Evolutionary conservation across 192 early-diverging fungal species (phyloP), one percentile per base, ranked within the genome.

Genomic region (Coemansia asiatica): DNA sequence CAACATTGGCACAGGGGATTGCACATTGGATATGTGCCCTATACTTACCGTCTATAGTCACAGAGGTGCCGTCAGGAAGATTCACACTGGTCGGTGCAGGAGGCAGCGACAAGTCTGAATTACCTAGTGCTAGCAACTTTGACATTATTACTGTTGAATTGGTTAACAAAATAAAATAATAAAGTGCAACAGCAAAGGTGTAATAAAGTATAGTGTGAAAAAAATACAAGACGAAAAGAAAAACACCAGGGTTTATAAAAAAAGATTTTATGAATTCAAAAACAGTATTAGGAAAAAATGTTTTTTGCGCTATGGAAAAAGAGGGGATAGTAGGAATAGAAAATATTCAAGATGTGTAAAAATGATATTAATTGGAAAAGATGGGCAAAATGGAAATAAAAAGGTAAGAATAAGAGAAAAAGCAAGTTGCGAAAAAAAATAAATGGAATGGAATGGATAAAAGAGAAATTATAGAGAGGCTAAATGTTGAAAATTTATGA

Each of bases 51-150:
- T 75, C 72, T 21, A 75, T 49, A 8, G 63, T 40, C 18, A 81
- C 64, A 22, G 57, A 35, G 6, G 69, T 51, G 46, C 72, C 78
- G 67, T 62, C 72, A 28, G 63, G 50, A 54, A 75, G 67, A 33
- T 63, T 63, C 44, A 72, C 53, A 49, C 72, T 75, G 21, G 55
- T 64, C 1, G 78, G 78, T 16, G 72, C 68, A 15, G 59, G 27
- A 16, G 78, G 78, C 53, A 69, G 21, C 1, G 78, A 64, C 26
- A 50, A 21, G 69, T 75, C 78, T 40, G 72, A 81, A 81, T 75
- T 81, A 18, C 63, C 40, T 60, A 68, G 19, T 12, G 58, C 28
- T 49, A 72, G 64, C 33, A 72, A 31, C 55, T 59, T 69, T 31
- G 69, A 56, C 78, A 75, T 79, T 79, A 44, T 65, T 79, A 44